Evolutionary conservation across 345 rosid genomes (phyloP).

Genomic region (Pelargonium nanum): DNA sequence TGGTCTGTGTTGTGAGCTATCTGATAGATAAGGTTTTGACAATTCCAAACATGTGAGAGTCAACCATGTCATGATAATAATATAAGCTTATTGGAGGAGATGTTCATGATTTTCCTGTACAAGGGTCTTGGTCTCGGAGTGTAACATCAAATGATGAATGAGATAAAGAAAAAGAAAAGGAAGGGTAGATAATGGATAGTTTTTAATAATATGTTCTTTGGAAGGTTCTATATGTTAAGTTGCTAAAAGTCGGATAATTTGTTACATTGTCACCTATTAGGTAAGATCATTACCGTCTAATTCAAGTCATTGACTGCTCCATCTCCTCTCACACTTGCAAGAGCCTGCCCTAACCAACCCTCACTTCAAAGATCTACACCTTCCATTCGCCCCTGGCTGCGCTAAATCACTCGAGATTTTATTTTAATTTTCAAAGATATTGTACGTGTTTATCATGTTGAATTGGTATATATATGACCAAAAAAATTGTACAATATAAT

Average conservation of each 20-base stretch:
- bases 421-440: no score
- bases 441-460: no score
- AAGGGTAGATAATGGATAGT: not conserved
- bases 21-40: not conserved
- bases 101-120: no score
- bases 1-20: not conserved
- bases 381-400: no score
- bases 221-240: constrained; percentile 5
- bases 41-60: not conserved
- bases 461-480: no score
- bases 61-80: not conserved
- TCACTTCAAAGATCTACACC: no score
- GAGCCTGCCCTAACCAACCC: not conserved
- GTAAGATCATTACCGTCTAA: constrained; percentile 5
- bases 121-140: not conserved
- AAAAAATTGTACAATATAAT: no score
- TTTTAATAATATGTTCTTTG: not conserved
- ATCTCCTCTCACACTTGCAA: no score
- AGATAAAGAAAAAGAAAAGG: not conserved
- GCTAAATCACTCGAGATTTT: no score
- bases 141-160: constrained; percentile 14
- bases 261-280: constrained; percentile 15
- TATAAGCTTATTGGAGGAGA: not conserved
- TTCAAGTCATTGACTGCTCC: not conserved
- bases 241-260: constrained; percentile 12